Evolutionary conservation across 352 stramenopile species (phyloP).

Genomic region (Globisporangium perplexum): DNA sequence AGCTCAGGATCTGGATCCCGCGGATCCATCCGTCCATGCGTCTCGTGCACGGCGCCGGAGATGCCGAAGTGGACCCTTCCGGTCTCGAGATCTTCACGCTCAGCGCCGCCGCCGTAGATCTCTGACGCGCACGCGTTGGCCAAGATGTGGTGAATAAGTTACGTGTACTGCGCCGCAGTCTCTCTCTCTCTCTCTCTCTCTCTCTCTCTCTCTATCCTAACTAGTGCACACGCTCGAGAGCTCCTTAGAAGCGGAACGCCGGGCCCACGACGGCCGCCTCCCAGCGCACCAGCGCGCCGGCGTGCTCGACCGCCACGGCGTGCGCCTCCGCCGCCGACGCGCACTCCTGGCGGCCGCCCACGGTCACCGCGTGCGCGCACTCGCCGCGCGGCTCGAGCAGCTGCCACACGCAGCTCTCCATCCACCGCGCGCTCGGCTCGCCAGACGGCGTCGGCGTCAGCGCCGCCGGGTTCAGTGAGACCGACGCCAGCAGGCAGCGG

Average conservation of each 20-base stretch:
- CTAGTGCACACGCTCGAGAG: not conserved
- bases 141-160: conserved; percentile 1
- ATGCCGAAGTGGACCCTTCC: too few relatives aligned
- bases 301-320: conserved; percentile 6
- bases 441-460: conserved; percentile 47
- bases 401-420: conserved; percentile 76
- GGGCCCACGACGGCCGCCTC: conserved; percentile 8
- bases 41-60: too few relatives aligned
- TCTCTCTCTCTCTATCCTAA: conserved; percentile 1
- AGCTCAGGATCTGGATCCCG: too few relatives aligned
- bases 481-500: conserved; percentile 68
- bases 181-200: not conserved
- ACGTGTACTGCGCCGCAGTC: not conserved
- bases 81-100: too few relatives aligned
- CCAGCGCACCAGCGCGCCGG: conserved; percentile 2
- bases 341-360: conserved; percentile 21
- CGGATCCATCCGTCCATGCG: too few relatives aligned
- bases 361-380: conserved; percentile 38
- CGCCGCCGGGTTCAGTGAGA: conserved; percentile 51
- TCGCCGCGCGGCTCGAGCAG: conserved; percentile 9
- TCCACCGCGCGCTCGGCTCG: conserved; percentile 48
- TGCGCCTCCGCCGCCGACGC: conserved; percentile 7
- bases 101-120: too few relatives aligned
- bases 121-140: too few relatives aligned
- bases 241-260: conserved; percentile 8